Evolutionary conservation across 2,329 filamentous ascomycete species (phyloP), one percentile per base, ranked within the genome.

Genomic region (Diaporthe citri): DNA sequence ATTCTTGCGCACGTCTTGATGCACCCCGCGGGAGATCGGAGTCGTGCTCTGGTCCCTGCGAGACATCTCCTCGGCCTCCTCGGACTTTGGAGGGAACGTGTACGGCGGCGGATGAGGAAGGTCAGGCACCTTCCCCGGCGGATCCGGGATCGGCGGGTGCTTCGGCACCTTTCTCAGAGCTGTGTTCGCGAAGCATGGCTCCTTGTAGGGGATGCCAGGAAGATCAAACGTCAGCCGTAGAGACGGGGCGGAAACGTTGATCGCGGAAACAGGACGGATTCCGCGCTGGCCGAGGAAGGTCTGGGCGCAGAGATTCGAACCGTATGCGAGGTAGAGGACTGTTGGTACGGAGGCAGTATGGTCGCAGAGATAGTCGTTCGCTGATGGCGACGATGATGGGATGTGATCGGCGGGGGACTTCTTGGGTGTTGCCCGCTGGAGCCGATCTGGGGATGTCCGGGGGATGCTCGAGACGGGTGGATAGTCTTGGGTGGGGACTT

Each of bases 121-220:
- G 79, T 82, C 69, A 48, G 82, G 76, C 34, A 69, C 64, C 34
- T 69, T 52, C 1, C 64, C 64, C 34, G 64, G 64, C 52, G 82
- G 62, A 75, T 81, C 78, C 2, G 81, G 81, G 2, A 81, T 82
- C 22, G 75, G 76, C 12, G 78, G 79, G 41, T 83, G 81, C 75
- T 85, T 85, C 22, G 86, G 87, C 55, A 88, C 77, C 81, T 91
- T 88, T 64, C 93, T 90, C 71, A 88, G 88, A 22, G 89, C 90
- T 3, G 93, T 93, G 80, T 97, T 98, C 74, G 95, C 95, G 82
- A 98, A 98, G 83, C 96, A 98, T 0, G 97, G 96, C 84, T 98
- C 97, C 17, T 85, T 81, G 85, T 98, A 98, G 0, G 97, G 94
- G 0, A 98, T 81, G 1, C 95, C 96, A 0, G 95, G 91, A 0